Base-by-base conservation (phyloP, 768 basidiomycete species). In the Lentinula lateritia region DNA sequence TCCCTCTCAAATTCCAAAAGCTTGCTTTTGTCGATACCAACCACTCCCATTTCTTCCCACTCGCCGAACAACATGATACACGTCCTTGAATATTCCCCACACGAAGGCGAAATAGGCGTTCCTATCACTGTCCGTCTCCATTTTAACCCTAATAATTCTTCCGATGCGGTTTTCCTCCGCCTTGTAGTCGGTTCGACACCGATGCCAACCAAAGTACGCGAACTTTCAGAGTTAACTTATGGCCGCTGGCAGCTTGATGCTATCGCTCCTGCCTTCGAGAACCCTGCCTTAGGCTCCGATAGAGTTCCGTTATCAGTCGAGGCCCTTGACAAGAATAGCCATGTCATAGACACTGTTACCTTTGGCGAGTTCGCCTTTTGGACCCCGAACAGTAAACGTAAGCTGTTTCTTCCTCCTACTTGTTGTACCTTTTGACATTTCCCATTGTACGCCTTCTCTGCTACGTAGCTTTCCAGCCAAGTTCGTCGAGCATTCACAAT, bases 311-410 rank as follows among this genome's bases (percentile, higher is more conserved):
- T 89, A 57, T 83, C 84, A 16, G 83, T 89, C 32, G 85, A 89
- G 69, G 85, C 84, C 10, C 74, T 90, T 59, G 80, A 83, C 71
- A 73, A 77, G 58, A 75, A 81, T 16, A 80, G 83, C 63, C 64
- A 71, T 38, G 69, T 90, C 41, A 69, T 92, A 16, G 89, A 90
- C 66, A 80, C 84, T 0, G 79, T 87, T 60, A 81, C 82, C 13
- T 89, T 90, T 71, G 92, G 90, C 60, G 80, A 85, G 63, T 92
- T 90, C 72, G 80, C 81, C 38, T 92, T 88, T 67, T 83, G 78
- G 76, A 73, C 80, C 23, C 69, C 75, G 61, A 80, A 86, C 72
- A 54, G 62, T 18, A 63, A 62, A 46, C 39, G 58, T 35, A 62
- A 64, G 64, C 58, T 59, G 43, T 61, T n/a, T 62, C 56, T 46